Evolutionary conservation across 1,284 basidiomycete species (phyloP).

Genomic region (Ustilago lituana): DNA sequence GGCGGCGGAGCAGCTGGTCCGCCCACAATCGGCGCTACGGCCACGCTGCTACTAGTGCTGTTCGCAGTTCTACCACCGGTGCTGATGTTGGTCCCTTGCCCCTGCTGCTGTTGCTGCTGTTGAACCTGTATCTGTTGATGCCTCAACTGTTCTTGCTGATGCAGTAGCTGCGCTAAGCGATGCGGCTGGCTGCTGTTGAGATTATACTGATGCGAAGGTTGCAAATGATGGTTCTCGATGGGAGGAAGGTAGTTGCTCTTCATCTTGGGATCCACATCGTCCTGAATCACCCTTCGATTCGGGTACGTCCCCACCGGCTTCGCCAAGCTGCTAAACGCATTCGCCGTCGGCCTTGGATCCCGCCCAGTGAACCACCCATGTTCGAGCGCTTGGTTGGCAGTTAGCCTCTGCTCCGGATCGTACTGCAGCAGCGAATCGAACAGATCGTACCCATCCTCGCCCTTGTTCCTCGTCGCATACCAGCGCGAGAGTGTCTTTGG

Average conservation of each 20-base stretch:
- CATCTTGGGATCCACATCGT: constrained; percentile 70
- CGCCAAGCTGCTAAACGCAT: constrained; percentile 65
- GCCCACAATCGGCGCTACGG: constrained; percentile 13
- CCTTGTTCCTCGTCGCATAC: constrained; percentile 76
- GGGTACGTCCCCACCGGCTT: constrained; percentile 69
- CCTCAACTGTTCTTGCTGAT: constrained; percentile 27
- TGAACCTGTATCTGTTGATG: constrained; percentile 25
- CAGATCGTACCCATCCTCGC: constrained; percentile 53
- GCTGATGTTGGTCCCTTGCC: neutral
- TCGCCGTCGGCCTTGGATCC: constrained; percentile 66
- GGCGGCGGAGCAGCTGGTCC: constrained; percentile 40
- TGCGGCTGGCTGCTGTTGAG: constrained; percentile 23
- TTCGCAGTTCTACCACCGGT: neutral
- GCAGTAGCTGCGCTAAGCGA: constrained; percentile 22
- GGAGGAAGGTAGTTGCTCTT: constrained; percentile 36
- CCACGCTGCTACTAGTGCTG: neutral
- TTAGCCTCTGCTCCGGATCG: constrained; percentile 86
- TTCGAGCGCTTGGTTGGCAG: constrained; percentile 80
- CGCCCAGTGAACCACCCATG: constrained; percentile 74
- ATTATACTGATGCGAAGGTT: constrained; percentile 13
- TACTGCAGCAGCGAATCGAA: constrained; percentile 71
- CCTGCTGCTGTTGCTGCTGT: constrained; percentile 2
- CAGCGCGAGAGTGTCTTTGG: constrained; percentile 78
- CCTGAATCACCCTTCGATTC: constrained; percentile 70
- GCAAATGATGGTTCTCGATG: constrained; percentile 33